A percentile compares a stretch with the other conserved stretches of the same genome.
Evolutionary conservation across 1,284 basidiomycete species (phyloP).

Genomic region (Ceraceosorus guamensis): DNA sequence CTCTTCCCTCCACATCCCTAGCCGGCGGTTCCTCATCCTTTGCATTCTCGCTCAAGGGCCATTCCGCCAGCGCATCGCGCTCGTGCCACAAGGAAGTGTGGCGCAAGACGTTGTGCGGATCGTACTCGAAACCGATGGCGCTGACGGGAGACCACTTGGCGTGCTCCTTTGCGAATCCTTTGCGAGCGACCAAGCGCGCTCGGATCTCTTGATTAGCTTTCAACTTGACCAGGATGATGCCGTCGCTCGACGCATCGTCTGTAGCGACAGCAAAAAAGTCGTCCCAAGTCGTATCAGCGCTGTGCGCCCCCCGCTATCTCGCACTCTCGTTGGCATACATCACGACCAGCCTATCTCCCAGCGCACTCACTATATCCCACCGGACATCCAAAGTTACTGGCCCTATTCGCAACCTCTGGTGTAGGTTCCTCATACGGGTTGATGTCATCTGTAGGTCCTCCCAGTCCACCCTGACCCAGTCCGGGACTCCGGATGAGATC

Average conservation of each 20-base stretch:
- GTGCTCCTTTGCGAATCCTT: slow-evolving; percentile 96
- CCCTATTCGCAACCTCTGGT: slow-evolving; percentile 18
- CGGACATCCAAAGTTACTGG: slow-evolving; percentile 72
- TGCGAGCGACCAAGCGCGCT: slow-evolving; percentile 81
- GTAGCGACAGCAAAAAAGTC: too few species aligned
- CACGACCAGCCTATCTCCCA: not conserved
- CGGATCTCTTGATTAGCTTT: slow-evolving; percentile 87
- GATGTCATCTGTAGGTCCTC: slow-evolving; percentile 7
- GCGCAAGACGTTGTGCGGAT: slow-evolving; percentile 91
- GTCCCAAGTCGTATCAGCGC: not conserved
- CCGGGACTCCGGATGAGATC: slow-evolving; percentile 34
- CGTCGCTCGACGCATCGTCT: slow-evolving; percentile 13
- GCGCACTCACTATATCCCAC: slow-evolving; percentile 68
- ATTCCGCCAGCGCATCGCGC: slow-evolving; percentile 46
- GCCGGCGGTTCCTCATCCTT: slow-evolving; percentile 37
- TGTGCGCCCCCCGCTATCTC: not conserved
- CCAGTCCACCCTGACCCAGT: slow-evolving; percentile 4
- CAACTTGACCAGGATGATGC: slow-evolving; percentile 80
- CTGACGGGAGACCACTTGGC: slow-evolving; percentile 98
- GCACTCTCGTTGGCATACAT: not conserved
- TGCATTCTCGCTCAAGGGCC: slow-evolving; percentile 42
- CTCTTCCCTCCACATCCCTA: slow-evolving; percentile 10
- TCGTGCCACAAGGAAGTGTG: slow-evolving; percentile 97
- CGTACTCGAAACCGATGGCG: slow-evolving; percentile 93
- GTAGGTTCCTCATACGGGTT: too few species aligned